A percentile compares a stretch with the other conserved stretches of the same genome.
Conservation (phyloP, 2,329 filamentous ascomycete genomes). For the Botrytis porri region DNA sequence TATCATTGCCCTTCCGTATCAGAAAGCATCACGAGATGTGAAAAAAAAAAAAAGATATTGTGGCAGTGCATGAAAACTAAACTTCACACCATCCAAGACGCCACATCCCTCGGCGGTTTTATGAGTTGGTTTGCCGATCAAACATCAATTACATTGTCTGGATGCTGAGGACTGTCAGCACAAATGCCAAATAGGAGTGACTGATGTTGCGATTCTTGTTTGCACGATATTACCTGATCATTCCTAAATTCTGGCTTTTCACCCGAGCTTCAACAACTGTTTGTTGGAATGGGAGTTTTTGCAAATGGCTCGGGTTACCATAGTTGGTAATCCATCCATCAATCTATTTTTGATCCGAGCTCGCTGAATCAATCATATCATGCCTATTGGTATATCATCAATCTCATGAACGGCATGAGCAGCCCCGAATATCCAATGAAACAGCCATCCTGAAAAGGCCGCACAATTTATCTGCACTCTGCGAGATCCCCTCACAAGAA, state of each 20-base stretch:
- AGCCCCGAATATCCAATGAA: background rate
- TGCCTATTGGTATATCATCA: background rate
- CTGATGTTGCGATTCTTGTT: background rate
- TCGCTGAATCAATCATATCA: background rate
- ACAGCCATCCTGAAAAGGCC: background rate
- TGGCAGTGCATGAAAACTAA: conserved; percentile 12
- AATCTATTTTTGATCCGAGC: background rate
- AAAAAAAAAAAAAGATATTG: conserved; percentile 22
- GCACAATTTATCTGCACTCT: background rate
- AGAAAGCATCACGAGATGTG: conserved; percentile 27
- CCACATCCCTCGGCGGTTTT: background rate
- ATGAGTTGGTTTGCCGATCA: background rate
- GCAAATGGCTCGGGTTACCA: background rate
- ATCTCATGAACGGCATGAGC: background rate
- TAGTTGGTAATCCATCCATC: conserved; percentile 6
- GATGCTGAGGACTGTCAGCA: background rate
- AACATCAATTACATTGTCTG: background rate
- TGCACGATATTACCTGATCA: background rate
- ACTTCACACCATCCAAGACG: background rate
- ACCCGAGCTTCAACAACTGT: no score
- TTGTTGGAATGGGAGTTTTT: background rate
- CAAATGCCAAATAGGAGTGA: background rate
- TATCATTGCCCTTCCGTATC: background rate
- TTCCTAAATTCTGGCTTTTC: background rate
- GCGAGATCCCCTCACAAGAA: background rate